Base-by-base conservation (phyloP, 805 yeast genomes). In the Candida coquimbonensis region DNA sequence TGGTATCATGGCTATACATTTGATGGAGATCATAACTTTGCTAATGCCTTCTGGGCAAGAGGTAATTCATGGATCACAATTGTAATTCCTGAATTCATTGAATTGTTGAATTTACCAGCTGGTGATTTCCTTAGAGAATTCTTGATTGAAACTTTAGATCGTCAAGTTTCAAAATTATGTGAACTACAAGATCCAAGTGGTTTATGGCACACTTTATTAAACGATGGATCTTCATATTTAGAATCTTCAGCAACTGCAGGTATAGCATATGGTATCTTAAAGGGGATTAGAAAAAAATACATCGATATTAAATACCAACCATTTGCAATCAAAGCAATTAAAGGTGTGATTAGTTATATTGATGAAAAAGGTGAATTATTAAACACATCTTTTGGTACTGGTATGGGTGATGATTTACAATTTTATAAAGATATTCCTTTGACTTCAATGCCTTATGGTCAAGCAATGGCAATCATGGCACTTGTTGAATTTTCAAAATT, bases 51-150 rank as follows among this genome's bases (percentile, higher is more conserved):
- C n/a, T 47, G 50, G 50, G 50, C 50, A 4, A 44, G 50, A 40
- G 50, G 50, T 24, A 47, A 47, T n/a, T 47, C 50, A 12, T 47
- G 50, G 50, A 47, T 47, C 17, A 47, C 50, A 12, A 47, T 47
- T 40, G 50, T 47, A 12, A 47, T 47, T 44, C 50, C 50, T 9
- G 50, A 47, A 36, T 47, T 47, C 21, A 47, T 47, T 40, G 50
- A 47, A 21, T 29, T 47, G n/a, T 31, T 47, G 11, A 40, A 47
- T 11, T 41, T 47, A 34, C 33, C 26, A 40, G 42, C 45, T 7
- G 47, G 47, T 24, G 50, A 47, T 29, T 47, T 47, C 42, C 33
- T 47, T 11, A 47, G 50, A 44, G 50, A 47, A 5, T 47, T 47
- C 21, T 19, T 47, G 2, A 35, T 44, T 9, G 50, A 47, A 21